phyloP scores from a whole-genome alignment of 2,329 filamentous ascomycete genomes.

The Fusarium subglutinans region DNA sequence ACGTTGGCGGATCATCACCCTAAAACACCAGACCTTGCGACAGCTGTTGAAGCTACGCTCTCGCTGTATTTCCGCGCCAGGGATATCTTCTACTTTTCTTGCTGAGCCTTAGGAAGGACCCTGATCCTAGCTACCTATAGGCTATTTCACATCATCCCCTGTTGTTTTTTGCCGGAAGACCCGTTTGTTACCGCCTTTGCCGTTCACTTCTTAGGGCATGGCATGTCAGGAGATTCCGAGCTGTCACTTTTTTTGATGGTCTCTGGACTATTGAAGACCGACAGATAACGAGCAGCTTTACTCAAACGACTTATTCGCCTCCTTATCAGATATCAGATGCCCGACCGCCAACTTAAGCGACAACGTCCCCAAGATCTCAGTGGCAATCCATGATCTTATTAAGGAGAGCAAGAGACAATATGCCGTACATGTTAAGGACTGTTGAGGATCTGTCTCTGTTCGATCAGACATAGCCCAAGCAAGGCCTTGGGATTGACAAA shows the following conservation, averaged over 20 bases:
- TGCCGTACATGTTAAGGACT: background rate
- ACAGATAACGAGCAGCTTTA: background rate
- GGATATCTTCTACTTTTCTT: background rate
- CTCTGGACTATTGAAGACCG: background rate
- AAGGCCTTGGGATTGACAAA: background rate
- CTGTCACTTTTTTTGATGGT: background rate
- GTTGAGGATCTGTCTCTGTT: background rate
- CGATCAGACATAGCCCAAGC: background rate
- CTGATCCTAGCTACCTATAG: constrained; percentile 12
- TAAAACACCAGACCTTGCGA: constrained; percentile 14
- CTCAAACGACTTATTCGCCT: constrained; percentile 2
- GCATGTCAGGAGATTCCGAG: constrained; percentile 22
- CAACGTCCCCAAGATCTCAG: background rate
- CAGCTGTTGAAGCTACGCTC: constrained; percentile 3
- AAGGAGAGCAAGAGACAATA: background rate
- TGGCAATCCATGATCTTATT: background rate
- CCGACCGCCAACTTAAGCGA: background rate
- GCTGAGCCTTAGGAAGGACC: constrained; percentile 21
- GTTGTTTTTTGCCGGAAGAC: constrained; percentile 2
- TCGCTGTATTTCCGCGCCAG: background rate
- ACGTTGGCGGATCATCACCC: constrained; percentile 14
- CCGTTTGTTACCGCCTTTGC: constrained; percentile 26
- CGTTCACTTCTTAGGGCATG: constrained; percentile 8
- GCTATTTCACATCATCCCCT: constrained; percentile 3
- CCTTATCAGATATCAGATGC: background rate